Base-by-base conservation (phyloP, 2,329 filamentous ascomycete species). In the Exophiala sideris region DNA sequence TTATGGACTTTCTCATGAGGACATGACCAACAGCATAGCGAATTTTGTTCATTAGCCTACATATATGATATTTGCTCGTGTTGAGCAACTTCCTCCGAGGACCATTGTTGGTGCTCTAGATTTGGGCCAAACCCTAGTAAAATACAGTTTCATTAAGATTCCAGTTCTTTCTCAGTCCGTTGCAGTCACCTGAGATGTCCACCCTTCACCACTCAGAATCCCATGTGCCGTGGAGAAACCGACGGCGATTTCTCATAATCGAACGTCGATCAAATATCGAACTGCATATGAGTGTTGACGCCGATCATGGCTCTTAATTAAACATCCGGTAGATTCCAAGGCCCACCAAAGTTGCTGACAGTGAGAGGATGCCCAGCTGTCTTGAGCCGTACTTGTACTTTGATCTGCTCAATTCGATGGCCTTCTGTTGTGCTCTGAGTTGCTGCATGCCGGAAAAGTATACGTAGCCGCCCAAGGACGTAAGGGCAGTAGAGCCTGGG, bases 381-480 rank as follows among this genome's bases (percentile, higher is more conserved):
- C 88, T 80, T 62, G 85, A 87, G 58, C 81, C 80, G 79, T 91
- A 85, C 56, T 87, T 87, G 66, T 91, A 85, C 63, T 83, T 79
- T 21, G 85, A 86, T 44, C 82, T 81, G 72, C 86, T 88, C 66
- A 81, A 77, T 54, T 89, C 71, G 58, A 91, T 89, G 56, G 66
- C 64, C 48, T 68, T 65, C 57, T 80, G 78, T 68, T 89, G 85
- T 63, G 79, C 76, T 63, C 84, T 79, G 29, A 94, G 80, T 69
- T 91, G 87, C 47, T 77, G 76, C 70, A 85, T 86, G 54, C 89
- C 89, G 2, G 86, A 88, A 57, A 84, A 76, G 72, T 91, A 91
- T 70, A 84, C 91, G 72, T 91, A 94, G 1, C 79, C 84, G 3
- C 84, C 88, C 12, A 92, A 81, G 1, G 86, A 87, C 52, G 89